Base-by-base conservation (phyloP, 805 yeast species). In the Ogataea neopini region DNA sequence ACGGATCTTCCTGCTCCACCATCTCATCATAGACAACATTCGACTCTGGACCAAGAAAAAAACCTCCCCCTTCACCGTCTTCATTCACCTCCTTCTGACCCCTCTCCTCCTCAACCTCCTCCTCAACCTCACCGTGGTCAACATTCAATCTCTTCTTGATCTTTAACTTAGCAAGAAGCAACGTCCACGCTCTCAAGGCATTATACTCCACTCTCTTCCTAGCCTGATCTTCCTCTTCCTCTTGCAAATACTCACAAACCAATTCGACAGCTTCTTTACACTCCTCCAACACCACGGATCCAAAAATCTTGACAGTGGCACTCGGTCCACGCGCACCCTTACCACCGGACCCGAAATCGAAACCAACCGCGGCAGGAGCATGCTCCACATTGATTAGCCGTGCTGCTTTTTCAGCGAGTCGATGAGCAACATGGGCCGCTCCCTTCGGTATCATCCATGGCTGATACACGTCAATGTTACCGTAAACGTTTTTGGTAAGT, bases 331-430 rank as follows among this genome's bases (percentile, higher is more conserved):
- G 60, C 7, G 52, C 34, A 8, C 56, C 49, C 29, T 60, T 58
- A 23, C 72, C 64, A 36, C 72, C 62, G 36, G 68, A 65, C 23
- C 73, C 76, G 66, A 87, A 94, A 47, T 88, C 94, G 68, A 94
- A 92, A 0, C 91, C 88, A 2, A 84, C 83, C 2, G 90, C 91
- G 0, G 97, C 98, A 40, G 81, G 83, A 0, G 96, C 97, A 69
- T 75, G 89, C 54, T 88, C 96, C 6, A 92, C 74, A 0, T 77
- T 80, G 9, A 91, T 58, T 0, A 81, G 60, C 48, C 76, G 77
- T 0, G 96, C 96, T 0, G 98, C 97, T 40, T 73, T 73, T 32
- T 77, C 80, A 0, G 86, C 80, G 47, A 75, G 65, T 32, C 77
- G 74, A 55, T 78, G 66, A 5, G 75, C 69, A 5, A 90, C 68